Percentiles rank a stretch among this genome's conserved stretches.
These are phyloP conservation scores for Sporothrix luriei DNA, from an alignment of 2,329 filamentous ascomycete genomes.

Conservation along the genomic window DNA sequence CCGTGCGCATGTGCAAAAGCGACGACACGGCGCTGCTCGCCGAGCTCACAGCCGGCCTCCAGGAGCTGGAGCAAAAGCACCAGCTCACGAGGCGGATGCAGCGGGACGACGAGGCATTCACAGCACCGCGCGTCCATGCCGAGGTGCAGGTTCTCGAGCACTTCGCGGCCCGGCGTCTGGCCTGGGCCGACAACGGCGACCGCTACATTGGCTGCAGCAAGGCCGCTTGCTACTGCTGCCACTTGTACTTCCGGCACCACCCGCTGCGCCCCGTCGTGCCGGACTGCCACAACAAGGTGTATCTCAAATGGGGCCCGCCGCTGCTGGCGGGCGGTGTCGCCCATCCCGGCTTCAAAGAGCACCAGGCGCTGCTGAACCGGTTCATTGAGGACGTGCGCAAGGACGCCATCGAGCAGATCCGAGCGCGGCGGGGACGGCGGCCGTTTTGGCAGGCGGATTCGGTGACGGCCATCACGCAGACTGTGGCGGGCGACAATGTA, in stretches of 20 bases:
- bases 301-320: constrained; percentile 47
- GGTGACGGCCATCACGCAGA: constrained; percentile 28
- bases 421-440: not conserved
- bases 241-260: constrained; percentile 49
- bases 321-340: not conserved
- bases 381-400: constrained; percentile 28
- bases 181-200: constrained; percentile 46
- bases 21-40: not conserved
- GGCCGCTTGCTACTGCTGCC: constrained; percentile 54
- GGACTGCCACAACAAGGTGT: constrained; percentile 47
- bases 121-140: constrained; percentile 45
- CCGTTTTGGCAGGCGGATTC: constrained; percentile 22
- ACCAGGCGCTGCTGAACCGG: constrained; percentile 24
- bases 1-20: not conserved
- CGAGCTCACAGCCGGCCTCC: not conserved
- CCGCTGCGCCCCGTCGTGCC: constrained; percentile 42
- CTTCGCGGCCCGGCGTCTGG: constrained; percentile 44
- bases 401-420: constrained; percentile 28
- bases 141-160: constrained; percentile 54
- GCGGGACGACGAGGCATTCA: not conserved
- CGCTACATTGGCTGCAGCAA: constrained; percentile 56
- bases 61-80: not conserved
- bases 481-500: not conserved
- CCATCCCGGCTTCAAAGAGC: not conserved
- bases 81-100: constrained; percentile 24